Conservation (phyloP, 2,329 filamentous ascomycete species). For the Aspergillus versicolor region DNA sequence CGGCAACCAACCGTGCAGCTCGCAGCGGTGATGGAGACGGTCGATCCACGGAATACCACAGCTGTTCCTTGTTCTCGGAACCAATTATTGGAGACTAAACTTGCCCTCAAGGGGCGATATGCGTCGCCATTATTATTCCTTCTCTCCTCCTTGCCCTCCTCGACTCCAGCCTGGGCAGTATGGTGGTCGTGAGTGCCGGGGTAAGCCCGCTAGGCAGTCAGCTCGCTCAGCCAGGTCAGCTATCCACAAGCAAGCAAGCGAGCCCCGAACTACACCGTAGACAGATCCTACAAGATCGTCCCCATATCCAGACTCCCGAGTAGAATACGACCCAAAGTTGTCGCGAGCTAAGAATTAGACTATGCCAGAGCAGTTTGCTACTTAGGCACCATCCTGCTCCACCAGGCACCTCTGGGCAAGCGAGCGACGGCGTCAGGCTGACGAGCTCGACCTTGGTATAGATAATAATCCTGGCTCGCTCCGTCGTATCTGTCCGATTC, state of each 20-base stretch:
- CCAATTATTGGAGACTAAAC: slow-evolving; percentile 13
- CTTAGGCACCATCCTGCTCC: slow-evolving; percentile 9
- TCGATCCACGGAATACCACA: slow-evolving; percentile 22
- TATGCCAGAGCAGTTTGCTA: background rate
- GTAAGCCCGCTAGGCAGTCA: background rate
- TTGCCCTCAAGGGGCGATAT: slow-evolving; percentile 11
- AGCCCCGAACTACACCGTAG: background rate
- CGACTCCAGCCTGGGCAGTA: background rate
- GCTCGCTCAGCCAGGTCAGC: background rate
- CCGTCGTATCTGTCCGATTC: background rate
- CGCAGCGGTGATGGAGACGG: slow-evolving; percentile 16
- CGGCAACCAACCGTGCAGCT: slow-evolving; percentile 14
- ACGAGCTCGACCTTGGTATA: slow-evolving; percentile 10
- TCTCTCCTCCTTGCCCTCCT: background rate
- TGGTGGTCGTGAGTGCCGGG: background rate
- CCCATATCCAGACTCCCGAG: background rate
- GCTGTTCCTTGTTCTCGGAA: slow-evolving; percentile 21
- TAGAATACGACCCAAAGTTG: background rate
- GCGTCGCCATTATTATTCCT: slow-evolving; percentile 8
- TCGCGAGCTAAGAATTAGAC: too few species aligned
- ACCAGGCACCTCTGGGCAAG: slow-evolving; percentile 8
- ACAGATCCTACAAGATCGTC: too few species aligned
- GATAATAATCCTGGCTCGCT: background rate
- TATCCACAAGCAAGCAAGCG: background rate
- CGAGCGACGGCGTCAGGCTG: slow-evolving; percentile 13